These are phyloP conservation scores for Climacium dendroides DNA, from an alignment of 225 moss, liverwort and hornwort species.

Conservation along the genomic window DNA sequence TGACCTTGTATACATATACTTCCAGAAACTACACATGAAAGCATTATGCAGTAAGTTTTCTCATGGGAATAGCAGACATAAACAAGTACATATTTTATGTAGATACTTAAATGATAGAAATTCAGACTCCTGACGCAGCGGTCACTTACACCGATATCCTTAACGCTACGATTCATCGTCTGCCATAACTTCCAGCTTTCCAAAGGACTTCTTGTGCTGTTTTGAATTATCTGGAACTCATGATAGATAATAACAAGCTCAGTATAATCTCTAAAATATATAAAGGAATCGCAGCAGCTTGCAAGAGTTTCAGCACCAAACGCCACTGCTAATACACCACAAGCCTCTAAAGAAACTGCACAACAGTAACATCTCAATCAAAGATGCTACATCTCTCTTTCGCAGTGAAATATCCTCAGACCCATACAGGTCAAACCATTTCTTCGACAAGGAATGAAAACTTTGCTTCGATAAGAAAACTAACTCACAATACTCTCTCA, in stretches of 20 bases:
- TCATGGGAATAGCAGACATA: not conserved
- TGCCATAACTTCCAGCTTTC: conserved; percentile 46
- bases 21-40: not conserved
- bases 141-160: conserved; percentile 29
- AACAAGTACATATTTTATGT: not conserved
- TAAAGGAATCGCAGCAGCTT: not conserved
- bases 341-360: not conserved
- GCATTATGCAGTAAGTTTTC: not conserved
- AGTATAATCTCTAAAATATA: not conserved
- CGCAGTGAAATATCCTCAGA: not conserved
- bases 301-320: not conserved
- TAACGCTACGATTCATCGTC: conserved; percentile 13
- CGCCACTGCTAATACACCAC: not conserved
- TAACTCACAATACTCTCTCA: not conserved
- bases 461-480: not conserved
- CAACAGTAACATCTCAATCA: not conserved
- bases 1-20: not conserved
- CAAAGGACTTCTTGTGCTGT: not conserved
- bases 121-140: not conserved
- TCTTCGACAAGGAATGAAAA: not conserved
- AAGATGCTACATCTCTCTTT: not conserved
- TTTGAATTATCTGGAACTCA: conserved; percentile 2
- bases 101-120: not conserved
- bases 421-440: not conserved
- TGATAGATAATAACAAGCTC: not conserved